Percentiles rank a stretch among this genome's conserved stretches.
phyloP scores from a whole-genome alignment of 768 basidiomycete genomes.

The Podaxis sp. region DNA sequence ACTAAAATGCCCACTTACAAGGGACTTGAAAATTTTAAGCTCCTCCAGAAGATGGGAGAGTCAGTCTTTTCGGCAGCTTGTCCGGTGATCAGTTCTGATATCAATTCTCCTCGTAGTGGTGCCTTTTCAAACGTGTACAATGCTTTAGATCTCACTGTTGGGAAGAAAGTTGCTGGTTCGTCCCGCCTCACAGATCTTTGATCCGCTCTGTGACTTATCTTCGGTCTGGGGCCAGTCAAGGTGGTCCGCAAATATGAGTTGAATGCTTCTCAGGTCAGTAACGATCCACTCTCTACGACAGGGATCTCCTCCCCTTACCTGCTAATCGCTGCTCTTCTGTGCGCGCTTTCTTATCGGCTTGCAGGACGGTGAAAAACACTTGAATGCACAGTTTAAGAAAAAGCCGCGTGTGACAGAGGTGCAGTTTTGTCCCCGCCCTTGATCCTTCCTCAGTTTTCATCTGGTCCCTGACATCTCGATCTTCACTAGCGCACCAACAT shows the following conservation, averaged over 20 bases:
- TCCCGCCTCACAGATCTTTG: constrained; percentile 15
- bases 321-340: constrained; percentile 21
- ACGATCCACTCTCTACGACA: constrained; percentile 19
- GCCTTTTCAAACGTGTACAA: constrained; percentile 99
- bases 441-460: constrained; percentile 9
- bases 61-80: constrained; percentile 39
- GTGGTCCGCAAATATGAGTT: constrained; percentile 93
- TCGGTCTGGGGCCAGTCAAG: constrained; percentile 57
- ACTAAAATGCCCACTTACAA: constrained; percentile 80
- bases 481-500: constrained; percentile 86
- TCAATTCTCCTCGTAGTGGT: constrained; percentile 44
- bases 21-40: constrained; percentile 75
- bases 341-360: constrained; percentile 26
- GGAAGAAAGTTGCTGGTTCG: constrained; percentile 79
- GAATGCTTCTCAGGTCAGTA: constrained; percentile 84
- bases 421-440: constrained; percentile 31
- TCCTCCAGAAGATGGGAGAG: constrained; percentile 92
- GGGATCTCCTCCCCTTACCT: constrained; percentile 20
- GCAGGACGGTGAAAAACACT: constrained; percentile 88
- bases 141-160: constrained; percentile 71
- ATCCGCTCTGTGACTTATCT: constrained; percentile 13
- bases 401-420: constrained; percentile 99
- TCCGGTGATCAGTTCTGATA: constrained; percentile 15
- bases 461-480: constrained; percentile 26
- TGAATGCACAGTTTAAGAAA: constrained; percentile 93